Conservation (phyloP, 495 filamentous ascomycete genomes). For the Xylaria acuta region DNA sequence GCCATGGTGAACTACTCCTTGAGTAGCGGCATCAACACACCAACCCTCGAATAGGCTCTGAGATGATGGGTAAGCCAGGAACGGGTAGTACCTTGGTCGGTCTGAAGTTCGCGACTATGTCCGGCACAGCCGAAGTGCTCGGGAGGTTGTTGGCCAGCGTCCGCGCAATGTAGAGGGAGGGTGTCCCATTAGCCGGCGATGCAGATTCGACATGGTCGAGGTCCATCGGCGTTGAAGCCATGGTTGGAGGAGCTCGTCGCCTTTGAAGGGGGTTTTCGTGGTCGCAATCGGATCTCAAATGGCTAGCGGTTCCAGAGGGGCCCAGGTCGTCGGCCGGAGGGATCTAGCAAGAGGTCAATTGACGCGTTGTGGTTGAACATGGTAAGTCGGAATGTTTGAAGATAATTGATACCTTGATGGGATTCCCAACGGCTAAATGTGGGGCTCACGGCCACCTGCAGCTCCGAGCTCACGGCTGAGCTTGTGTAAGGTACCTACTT, state of each 20-base stretch:
- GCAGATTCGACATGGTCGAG: constrained; percentile 51
- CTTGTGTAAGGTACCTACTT: neutral
- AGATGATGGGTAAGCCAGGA: neutral
- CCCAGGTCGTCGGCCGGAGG: neutral
- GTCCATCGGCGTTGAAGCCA: constrained; percentile 62
- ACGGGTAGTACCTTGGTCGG: constrained; percentile 56
- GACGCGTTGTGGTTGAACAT: constrained; percentile 2
- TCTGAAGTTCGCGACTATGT: constrained; percentile 54
- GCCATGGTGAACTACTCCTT: neutral
- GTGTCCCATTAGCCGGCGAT: constrained; percentile 41
- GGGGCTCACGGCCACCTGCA: neutral
- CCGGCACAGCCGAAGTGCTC: constrained; percentile 51
- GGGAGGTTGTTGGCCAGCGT: constrained; percentile 43
- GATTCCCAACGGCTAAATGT: constrained; percentile 25
- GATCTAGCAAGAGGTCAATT: neutral
- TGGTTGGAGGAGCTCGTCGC: constrained; percentile 28
- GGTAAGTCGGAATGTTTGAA: constrained; percentile 5
- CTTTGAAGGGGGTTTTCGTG: neutral
- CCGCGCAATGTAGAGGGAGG: constrained; percentile 47
- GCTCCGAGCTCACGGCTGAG: neutral
- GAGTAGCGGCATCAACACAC: neutral
- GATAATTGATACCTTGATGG: constrained; percentile 1
- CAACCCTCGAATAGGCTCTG: neutral
- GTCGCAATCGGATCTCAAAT: neutral
- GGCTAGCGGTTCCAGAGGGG: neutral